Base-by-base conservation (phyloP, 805 yeast genomes). In the Kazachstania psychrophila region DNA sequence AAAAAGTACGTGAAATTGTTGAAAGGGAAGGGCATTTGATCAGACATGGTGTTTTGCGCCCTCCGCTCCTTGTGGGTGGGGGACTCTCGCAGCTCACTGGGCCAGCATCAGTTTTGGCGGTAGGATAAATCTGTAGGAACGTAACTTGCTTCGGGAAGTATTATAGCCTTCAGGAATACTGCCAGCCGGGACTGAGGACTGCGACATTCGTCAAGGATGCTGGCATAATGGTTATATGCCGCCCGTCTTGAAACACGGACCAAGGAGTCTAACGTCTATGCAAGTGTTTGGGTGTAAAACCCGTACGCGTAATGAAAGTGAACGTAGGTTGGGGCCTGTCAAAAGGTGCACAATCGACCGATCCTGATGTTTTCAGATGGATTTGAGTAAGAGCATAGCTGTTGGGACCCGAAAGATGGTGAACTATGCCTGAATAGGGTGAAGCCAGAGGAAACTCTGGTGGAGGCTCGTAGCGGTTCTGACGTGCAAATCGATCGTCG, bases 331-430 rank as follows among this genome's bases (percentile, higher is more conserved):
- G 33, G 33, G 26, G 33, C 33, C 33, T 30, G 33, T 56, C 53
- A 49, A 60, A 52, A 52, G 58, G 62, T 61, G 60, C 54, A 56
- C 57, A 54, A 59, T 61, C 51, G 51, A 54, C 62, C 63, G 63
- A 58, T 56, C 62, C 61, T 54, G 60, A 56, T 48, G 58, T 55
- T 51, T 49, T 54, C 62, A 52, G 64, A 59, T 56, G 62, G 61
- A 60, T 58, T 60, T 56, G 65, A 58, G 64, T 58, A 58, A 57
- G 62, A 60, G 65, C 65, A 60, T 59, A 60, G 62, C 61, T 60
- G 64, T 60, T 61, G 65, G 65, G 65, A 61, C 65, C 64, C 65
- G 65, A 61, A 48, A 60, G 66, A 61, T 61, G 65, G 66, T 61
- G 65, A 60, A 60, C 64, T 61, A 61, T 61, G 62, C 64, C 64